Percentiles rank a stretch among this genome's conserved stretches.
Conservation (phyloP, 495 filamentous ascomycete genomes). For the Talaromyces liani region DNA sequence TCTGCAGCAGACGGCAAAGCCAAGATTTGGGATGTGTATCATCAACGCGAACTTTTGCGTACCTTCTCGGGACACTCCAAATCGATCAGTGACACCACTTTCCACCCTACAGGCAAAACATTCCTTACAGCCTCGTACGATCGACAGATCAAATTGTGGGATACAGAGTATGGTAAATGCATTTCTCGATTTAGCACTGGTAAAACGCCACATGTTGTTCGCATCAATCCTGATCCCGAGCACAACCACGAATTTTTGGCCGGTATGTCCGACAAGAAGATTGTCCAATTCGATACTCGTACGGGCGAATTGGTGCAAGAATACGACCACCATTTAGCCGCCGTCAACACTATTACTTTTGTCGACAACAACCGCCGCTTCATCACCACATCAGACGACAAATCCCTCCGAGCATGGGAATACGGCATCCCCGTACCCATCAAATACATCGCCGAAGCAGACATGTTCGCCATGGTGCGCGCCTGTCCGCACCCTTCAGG, state of each 20-base stretch:
- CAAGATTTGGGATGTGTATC: slow-evolving; percentile 94
- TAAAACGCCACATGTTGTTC: slow-evolving; percentile 90
- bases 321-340: slow-evolving; percentile 94
- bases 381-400: slow-evolving; percentile 96
- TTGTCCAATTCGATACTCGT: slow-evolving; percentile 92
- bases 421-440: slow-evolving; percentile 91
- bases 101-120: slow-evolving; percentile 70
- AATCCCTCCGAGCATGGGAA: slow-evolving; percentile 92
- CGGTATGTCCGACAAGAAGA: slow-evolving; percentile 97
- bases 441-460: slow-evolving; percentile 86
- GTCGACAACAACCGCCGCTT: slow-evolving; percentile 91
- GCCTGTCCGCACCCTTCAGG: slow-evolving; percentile 76
- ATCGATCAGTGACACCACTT: slow-evolving; percentile 81
- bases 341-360: slow-evolving; percentile 97
- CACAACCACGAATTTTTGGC: slow-evolving; percentile 84
- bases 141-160: slow-evolving; percentile 93
- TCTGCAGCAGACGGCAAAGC: slow-evolving; percentile 80
- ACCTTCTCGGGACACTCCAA: slow-evolving; percentile 89
- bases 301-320: slow-evolving; percentile 83
- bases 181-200: slow-evolving; percentile 80
- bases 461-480: slow-evolving; percentile 90
- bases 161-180: slow-evolving; percentile 89
- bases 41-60: slow-evolving; percentile 76
- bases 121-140: slow-evolving; percentile 94
- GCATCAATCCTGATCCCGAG: slow-evolving; percentile 78